Conservation (phyloP, 257 asterid genomes). For the Lavandula angustifolia region DNA sequence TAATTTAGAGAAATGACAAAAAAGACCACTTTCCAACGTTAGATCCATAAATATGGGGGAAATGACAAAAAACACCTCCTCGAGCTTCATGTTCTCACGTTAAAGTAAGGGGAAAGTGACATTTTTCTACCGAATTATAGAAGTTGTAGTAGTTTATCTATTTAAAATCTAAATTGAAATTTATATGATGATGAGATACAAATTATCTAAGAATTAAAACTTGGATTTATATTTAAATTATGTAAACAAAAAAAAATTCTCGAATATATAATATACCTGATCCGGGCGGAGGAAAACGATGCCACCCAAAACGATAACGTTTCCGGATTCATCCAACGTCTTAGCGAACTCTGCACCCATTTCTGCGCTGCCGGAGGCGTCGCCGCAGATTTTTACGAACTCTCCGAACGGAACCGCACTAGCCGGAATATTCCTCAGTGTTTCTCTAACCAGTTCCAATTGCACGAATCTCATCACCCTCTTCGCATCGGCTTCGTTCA, state of each 20-base stretch:
- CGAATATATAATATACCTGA: conserved; percentile 47
- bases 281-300: conserved; percentile 73
- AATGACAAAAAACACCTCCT: conserved; percentile 20
- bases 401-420: conserved; percentile 58
- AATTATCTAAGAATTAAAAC: too few species aligned
- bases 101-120: too few species aligned
- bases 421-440: conserved; percentile 52
- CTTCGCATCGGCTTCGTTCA: conserved; percentile 52
- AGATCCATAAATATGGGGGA: not conserved
- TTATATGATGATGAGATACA: too few species aligned
- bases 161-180: too few species aligned
- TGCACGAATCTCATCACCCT: conserved; percentile 53
- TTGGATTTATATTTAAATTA: too few species aligned
- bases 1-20: conserved; percentile 26
- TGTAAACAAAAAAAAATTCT: too few species aligned
- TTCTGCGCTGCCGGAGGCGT: conserved; percentile 43
- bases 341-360: conserved; percentile 62
- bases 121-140: too few species aligned
- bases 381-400: conserved; percentile 53
- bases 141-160: too few species aligned
- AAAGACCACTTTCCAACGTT: conserved; percentile 18
- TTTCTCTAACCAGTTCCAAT: conserved; percentile 47
- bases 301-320: conserved; percentile 75
- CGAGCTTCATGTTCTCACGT: not conserved
- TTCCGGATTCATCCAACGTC: conserved; percentile 68